Evolutionary conservation across 805 yeast genomes (phyloP).

Genomic region (Metschnikowia proteae): DNA sequence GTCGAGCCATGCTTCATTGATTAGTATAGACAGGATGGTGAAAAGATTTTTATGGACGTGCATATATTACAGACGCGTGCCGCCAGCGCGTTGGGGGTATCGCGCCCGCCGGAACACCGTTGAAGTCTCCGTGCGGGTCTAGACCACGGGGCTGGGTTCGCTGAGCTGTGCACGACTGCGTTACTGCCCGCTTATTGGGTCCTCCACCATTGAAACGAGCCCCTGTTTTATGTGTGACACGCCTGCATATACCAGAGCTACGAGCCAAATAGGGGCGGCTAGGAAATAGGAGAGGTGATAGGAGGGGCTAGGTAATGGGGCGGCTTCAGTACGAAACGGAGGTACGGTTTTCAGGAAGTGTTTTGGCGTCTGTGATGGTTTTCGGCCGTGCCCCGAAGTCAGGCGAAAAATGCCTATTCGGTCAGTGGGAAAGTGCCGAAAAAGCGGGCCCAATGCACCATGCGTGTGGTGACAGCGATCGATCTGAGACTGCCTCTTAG

Average conservation of each 20-base stretch:
- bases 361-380: neutral
- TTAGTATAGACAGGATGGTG: neutral
- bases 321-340: too few relatives aligned
- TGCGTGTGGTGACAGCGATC: neutral
- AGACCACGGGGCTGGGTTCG: neutral
- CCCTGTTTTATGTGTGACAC: neutral
- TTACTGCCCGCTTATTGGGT: neutral
- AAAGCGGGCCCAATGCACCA: neutral
- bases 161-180: neutral
- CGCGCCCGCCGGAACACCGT: neutral
- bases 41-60: conserved; percentile 1
- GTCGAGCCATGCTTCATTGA: neutral
- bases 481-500: neutral
- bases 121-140: neutral
- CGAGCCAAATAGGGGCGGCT: too few relatives aligned
- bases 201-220: neutral
- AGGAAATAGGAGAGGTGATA: too few relatives aligned
- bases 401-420: too few relatives aligned
- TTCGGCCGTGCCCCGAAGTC: neutral
- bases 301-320: too few relatives aligned
- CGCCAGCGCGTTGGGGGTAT: neutral
- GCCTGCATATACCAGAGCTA: neutral
- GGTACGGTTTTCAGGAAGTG: neutral
- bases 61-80: neutral
- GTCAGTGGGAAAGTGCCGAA: neutral